These are phyloP conservation scores for Fusarium neocosmosporiellum DNA, from an alignment of 2,329 filamentous ascomycete genomes.

Conservation along the genomic window DNA sequence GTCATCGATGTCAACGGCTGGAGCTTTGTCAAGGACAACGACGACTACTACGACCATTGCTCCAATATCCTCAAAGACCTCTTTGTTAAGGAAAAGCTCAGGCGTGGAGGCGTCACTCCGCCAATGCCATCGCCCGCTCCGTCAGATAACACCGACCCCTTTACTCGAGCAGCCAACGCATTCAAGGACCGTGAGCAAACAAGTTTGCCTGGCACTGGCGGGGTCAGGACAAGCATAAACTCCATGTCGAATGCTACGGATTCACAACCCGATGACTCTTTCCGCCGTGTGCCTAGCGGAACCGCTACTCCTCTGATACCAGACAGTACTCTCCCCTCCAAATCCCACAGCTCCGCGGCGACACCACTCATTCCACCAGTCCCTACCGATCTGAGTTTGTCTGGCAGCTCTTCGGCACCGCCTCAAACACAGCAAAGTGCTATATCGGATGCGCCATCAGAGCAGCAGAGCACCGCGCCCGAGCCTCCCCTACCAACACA, in stretches of 20 bases:
- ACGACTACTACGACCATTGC: slow-evolving; percentile 96
- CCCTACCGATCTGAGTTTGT: slow-evolving; percentile 45
- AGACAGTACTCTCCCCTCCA: slow-evolving; percentile 47
- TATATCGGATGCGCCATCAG: slow-evolving; percentile 47
- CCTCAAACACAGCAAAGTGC: slow-evolving; percentile 43
- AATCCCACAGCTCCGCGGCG: slow-evolving; percentile 50
- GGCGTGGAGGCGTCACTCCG: slow-evolving; percentile 69
- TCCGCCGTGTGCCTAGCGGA: slow-evolving; percentile 39
- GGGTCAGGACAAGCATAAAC: slow-evolving; percentile 45
- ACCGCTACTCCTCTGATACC: slow-evolving; percentile 46
- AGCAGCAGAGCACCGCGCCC: slow-evolving; percentile 54
- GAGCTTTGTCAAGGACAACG: slow-evolving; percentile 99
- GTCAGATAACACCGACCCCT: slow-evolving; percentile 56
- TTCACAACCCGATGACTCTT: slow-evolving; percentile 39
- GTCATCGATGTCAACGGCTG: slow-evolving; percentile 99
- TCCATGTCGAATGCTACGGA: slow-evolving; percentile 37
- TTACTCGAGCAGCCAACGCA: slow-evolving; percentile 47
- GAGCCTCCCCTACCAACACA: slow-evolving; percentile 82
- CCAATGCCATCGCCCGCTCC: slow-evolving; percentile 62
- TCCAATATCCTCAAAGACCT: slow-evolving; percentile 87
- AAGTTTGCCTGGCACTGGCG: slow-evolving; percentile 27
- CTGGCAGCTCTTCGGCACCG: slow-evolving; percentile 47
- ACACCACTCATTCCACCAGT: slow-evolving; percentile 51
- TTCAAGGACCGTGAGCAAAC: slow-evolving; percentile 55
- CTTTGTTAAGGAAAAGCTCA: slow-evolving; percentile 83